Conservation (phyloP, 129 eudicot species). For the Helianthus annuus region DNA sequence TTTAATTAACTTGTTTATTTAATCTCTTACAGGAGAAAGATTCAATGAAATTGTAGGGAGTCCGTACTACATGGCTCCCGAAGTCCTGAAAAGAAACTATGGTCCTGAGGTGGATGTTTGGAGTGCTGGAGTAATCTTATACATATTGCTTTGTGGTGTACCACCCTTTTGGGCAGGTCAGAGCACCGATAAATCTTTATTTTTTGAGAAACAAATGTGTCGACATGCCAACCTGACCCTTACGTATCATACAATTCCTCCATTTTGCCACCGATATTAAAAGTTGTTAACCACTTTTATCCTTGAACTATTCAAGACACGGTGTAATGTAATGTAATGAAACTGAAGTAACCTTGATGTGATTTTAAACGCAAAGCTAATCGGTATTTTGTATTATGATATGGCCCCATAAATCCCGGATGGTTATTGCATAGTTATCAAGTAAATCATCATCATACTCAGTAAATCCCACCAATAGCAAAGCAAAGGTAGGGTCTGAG, state of each 20-base stretch:
- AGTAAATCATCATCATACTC: neutral
- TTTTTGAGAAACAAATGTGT: neutral
- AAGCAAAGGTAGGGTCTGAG: too few species aligned
- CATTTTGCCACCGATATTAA: neutral
- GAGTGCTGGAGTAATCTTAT: slow-evolving; percentile 91
- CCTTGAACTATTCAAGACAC: neutral
- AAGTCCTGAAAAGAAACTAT: slow-evolving; percentile 74
- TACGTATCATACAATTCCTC: neutral
- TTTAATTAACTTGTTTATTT: slow-evolving; percentile 13
- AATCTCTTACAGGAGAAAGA: slow-evolving; percentile 53
- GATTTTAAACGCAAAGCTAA: neutral
- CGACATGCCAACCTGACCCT: neutral
- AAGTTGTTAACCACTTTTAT: neutral
- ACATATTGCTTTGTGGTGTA: slow-evolving; percentile 81
- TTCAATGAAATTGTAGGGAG: slow-evolving; percentile 87
- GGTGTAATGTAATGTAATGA: neutral
- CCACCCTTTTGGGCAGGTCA: slow-evolving; percentile 83
- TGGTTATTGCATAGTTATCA: neutral
- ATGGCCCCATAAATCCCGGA: neutral
- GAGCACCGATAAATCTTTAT: slow-evolving; percentile 7
- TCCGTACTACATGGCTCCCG: slow-evolving; percentile 87
- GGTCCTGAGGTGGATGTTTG: slow-evolving; percentile 88
- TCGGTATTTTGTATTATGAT: neutral
- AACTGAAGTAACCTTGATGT: neutral
- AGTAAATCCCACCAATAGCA: too few species aligned